Evolutionary conservation across 1,139 yeast species (phyloP).

Genomic region (Blastobotrys malaysiensis): DNA sequence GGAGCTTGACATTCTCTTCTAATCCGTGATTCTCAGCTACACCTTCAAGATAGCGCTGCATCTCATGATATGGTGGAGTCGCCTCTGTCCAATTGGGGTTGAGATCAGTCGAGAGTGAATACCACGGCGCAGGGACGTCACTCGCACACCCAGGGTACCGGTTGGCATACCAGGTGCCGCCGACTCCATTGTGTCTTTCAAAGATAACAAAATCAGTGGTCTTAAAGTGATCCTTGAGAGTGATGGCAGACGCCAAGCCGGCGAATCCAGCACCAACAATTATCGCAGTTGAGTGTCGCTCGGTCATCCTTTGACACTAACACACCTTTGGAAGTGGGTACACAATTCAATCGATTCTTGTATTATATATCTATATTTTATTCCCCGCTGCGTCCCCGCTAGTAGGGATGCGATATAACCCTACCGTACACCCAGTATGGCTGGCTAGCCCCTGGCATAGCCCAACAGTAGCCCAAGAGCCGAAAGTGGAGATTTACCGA

Average conservation of each 20-base stretch:
- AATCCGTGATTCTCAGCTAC: conserved; percentile 23
- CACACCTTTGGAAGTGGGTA: not conserved
- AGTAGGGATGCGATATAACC: not conserved
- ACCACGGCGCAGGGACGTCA: conserved; percentile 28
- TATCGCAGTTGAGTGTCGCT: conserved; percentile 21
- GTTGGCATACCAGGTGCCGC: conserved; percentile 29
- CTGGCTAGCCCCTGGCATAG: not conserved
- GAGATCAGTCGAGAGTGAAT: conserved; percentile 26
- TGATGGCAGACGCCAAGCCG: conserved; percentile 27
- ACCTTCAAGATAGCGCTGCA: conserved; percentile 21
- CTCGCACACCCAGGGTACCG: conserved; percentile 29
- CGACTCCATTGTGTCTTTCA: conserved; percentile 29
- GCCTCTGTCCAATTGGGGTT: conserved; percentile 27
- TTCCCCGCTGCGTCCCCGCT: not conserved
- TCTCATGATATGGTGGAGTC: conserved; percentile 24
- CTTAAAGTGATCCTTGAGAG: conserved; percentile 31
- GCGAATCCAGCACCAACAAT: conserved; percentile 38
- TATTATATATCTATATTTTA: too few relatives aligned
- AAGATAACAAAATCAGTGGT: conserved; percentile 34
- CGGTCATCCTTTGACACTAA: not conserved
- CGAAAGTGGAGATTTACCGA: not conserved
- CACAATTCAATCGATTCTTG: too few relatives aligned
- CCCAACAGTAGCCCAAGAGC: not conserved
- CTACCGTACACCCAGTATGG: not conserved
- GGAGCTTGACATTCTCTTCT: conserved; percentile 16